These are phyloP conservation scores for Massariosphaeria phaeospora DNA, from an alignment of 495 filamentous ascomycete species.

Conservation along the genomic window DNA sequence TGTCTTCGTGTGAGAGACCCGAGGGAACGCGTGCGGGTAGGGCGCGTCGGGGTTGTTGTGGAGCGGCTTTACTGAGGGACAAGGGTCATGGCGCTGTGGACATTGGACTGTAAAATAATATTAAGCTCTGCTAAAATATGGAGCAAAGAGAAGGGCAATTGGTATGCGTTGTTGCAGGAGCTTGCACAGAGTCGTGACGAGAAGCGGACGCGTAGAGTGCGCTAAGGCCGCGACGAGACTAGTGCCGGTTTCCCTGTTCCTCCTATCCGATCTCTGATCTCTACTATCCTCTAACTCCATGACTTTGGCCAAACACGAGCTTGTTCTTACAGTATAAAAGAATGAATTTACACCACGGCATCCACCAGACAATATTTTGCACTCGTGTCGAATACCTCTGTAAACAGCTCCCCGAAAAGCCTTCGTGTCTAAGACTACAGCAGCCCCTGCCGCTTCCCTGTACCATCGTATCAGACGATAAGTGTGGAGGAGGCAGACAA, in stretches of 20 bases:
- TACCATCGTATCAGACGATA: constrained; percentile 22
- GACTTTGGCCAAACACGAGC: neutral
- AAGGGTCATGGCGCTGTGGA: neutral
- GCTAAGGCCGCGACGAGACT: neutral
- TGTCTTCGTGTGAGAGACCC: neutral
- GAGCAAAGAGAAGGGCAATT: constrained; percentile 14
- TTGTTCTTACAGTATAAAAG: neutral
- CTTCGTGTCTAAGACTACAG: constrained; percentile 49
- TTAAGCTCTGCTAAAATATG: neutral
- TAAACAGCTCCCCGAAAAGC: constrained; percentile 51
- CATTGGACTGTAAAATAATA: constrained; percentile 6
- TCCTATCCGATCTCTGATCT: neutral
- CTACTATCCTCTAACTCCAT: neutral
- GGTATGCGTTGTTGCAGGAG: constrained; percentile 10
- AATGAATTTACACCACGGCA: constrained; percentile 37
- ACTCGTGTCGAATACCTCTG: constrained; percentile 62
- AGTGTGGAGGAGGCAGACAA: constrained; percentile 16
- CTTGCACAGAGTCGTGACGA: constrained; percentile 1
- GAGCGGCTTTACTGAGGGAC: neutral
- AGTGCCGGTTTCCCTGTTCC: neutral
- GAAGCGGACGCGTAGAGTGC: constrained; percentile 1
- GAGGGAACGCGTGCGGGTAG: constrained; percentile 11
- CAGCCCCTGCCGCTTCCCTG: constrained; percentile 36
- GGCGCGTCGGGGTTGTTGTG: constrained; percentile 17
- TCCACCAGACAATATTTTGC: constrained; percentile 59